A percentile compares a stretch with the other conserved stretches of the same genome.
These are phyloP conservation scores for Dendrostoma leiphaemia DNA, from an alignment of 2,329 filamentous ascomycete species.

Conservation along the genomic window DNA sequence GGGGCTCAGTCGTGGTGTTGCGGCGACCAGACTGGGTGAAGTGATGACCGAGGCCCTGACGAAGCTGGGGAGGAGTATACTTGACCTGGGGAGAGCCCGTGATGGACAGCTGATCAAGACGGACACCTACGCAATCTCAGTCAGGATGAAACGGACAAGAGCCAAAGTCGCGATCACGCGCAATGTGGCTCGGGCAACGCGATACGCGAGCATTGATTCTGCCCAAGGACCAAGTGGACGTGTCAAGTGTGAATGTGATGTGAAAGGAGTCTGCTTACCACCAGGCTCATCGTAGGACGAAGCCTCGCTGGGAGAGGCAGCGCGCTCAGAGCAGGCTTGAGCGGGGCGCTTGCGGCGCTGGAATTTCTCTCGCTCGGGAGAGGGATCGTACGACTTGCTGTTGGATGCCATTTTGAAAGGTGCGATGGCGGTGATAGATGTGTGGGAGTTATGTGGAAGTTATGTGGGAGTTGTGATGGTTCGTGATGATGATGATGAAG, in stretches of 20 bases:
- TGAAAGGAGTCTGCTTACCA: not conserved
- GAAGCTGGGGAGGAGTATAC: conserved; percentile 14
- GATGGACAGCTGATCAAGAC: conserved; percentile 4
- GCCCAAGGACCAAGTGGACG: not conserved
- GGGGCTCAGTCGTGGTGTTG: not conserved
- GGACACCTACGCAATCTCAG: conserved; percentile 7
- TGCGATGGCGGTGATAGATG: not conserved
- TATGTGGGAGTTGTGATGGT: not conserved
- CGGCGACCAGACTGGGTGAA: conserved; percentile 2
- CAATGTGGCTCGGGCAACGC: not conserved
- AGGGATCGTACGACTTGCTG: conserved; percentile 8
- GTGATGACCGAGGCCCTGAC: conserved; percentile 1
- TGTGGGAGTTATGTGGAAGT: not conserved
- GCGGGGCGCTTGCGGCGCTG: conserved; percentile 4
- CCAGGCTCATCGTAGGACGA: conserved; percentile 10
- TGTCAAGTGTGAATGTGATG: not conserved
- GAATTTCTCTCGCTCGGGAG: conserved; percentile 10
- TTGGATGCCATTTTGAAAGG: conserved; percentile 5
- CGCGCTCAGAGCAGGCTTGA: conserved; percentile 8
- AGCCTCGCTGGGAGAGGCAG: conserved; percentile 5
- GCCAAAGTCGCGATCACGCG: not conserved
- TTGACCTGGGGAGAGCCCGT: not conserved
- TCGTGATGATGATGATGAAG: not conserved
- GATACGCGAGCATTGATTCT: not conserved
- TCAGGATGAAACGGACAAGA: not conserved